Conservation (phyloP, 2,329 filamentous ascomycete genomes). For the Zasmidium cellare region DNA sequence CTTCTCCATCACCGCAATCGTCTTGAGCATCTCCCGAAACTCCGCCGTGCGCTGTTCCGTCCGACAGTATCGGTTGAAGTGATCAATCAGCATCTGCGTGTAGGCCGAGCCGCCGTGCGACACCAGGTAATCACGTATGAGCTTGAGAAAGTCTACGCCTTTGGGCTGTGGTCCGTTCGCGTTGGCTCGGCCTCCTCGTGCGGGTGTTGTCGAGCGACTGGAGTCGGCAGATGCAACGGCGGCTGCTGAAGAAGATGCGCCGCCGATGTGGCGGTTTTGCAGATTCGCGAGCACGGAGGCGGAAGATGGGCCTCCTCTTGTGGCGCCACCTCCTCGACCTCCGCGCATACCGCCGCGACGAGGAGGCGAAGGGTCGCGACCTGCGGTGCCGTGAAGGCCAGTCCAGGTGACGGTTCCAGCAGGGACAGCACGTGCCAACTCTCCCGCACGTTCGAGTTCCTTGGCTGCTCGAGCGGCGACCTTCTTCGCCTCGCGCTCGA, state of each 20-base stretch:
- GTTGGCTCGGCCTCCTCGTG: constrained; percentile 9
- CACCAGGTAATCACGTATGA: constrained; percentile 75
- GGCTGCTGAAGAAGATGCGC: constrained; percentile 26
- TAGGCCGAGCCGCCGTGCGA: constrained; percentile 76
- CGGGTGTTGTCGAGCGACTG: constrained; percentile 28
- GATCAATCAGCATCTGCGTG: constrained; percentile 83
- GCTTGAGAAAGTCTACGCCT: constrained; percentile 46
- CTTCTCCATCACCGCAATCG: constrained; percentile 70
- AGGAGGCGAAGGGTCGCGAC: constrained; percentile 62
- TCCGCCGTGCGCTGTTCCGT: constrained; percentile 68
- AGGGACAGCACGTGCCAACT: constrained; percentile 70
- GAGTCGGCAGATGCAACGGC: constrained; percentile 30
- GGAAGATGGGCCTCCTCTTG: constrained; percentile 42
- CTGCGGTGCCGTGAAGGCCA: constrained; percentile 75
- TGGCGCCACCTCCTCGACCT: constrained; percentile 28
- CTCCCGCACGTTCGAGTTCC: constrained; percentile 70
- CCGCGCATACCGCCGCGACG: constrained; percentile 44
- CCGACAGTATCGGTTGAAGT: constrained; percentile 80
- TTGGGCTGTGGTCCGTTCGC: constrained; percentile 30
- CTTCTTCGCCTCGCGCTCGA: constrained; percentile 77
- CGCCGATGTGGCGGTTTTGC: constrained; percentile 40
- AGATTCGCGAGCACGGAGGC: constrained; percentile 46
- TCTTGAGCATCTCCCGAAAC: constrained; percentile 78
- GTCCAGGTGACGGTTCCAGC: constrained; percentile 94
- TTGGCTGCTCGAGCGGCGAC: constrained; percentile 76